Conservation (phyloP, 768 basidiomycete species). For the Sarcomyxa edulis region DNA sequence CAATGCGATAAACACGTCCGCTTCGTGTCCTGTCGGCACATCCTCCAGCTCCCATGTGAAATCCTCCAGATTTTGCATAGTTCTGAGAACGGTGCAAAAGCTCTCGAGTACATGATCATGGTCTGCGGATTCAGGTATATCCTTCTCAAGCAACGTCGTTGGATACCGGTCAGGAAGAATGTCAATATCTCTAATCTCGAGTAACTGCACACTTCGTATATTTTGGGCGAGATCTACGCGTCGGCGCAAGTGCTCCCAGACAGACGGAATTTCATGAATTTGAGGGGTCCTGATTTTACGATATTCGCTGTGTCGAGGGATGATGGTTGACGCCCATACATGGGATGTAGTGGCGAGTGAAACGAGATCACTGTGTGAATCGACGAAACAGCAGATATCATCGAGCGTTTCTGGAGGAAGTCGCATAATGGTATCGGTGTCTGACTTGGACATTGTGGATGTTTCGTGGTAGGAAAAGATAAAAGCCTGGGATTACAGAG, state of each 20-base stretch:
- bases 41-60: conserved; percentile 36
- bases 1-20: conserved; percentile 30
- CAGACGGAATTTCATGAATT: conserved; percentile 25
- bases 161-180: conserved; percentile 38
- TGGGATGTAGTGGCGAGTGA: conserved; percentile 38
- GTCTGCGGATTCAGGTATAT: conserved; percentile 18
- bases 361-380: conserved; percentile 33
- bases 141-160: conserved; percentile 27
- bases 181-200: conserved; percentile 29
- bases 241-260: conserved; percentile 47
- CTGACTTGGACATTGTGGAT: too few species aligned
- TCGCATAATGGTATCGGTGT: too few species aligned
- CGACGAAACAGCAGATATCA: conserved; percentile 39
- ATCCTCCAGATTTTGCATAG: conserved; percentile 34
- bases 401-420: conserved; percentile 46
- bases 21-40: conserved; percentile 28
- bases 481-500: too few species aligned
- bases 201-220: conserved; percentile 41
- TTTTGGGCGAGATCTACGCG: conserved; percentile 42
- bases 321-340: conserved; percentile 27
- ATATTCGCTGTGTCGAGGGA: conserved; percentile 45
- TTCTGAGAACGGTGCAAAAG: conserved; percentile 32
- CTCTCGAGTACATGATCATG: conserved; percentile 29
- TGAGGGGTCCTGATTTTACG: conserved; percentile 40
- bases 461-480: too few species aligned